Percentiles rank a stretch among this genome's conserved stretches.
These are phyloP conservation scores for Phytophthora europaea DNA, from an alignment of 352 stramenopile species.

Conservation along the genomic window DNA sequence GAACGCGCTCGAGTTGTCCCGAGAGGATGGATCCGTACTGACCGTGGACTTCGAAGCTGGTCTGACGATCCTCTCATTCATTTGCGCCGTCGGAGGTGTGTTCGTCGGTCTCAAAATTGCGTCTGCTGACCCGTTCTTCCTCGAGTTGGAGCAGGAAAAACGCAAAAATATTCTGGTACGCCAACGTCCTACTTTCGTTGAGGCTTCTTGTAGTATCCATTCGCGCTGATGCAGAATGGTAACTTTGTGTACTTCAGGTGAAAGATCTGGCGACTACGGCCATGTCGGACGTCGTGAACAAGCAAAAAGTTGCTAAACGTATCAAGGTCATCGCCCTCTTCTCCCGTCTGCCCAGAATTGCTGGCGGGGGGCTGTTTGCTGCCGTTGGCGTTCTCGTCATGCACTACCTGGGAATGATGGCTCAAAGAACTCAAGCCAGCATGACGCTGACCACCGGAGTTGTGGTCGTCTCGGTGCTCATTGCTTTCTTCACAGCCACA, in stretches of 20 bases:
- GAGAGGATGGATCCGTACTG: constrained; percentile 47
- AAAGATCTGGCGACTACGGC: constrained; percentile 53
- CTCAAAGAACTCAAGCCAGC: constrained; percentile 51
- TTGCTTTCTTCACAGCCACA: constrained; percentile 67
- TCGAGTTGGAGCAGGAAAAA: constrained; percentile 62
- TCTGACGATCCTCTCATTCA: constrained; percentile 63
- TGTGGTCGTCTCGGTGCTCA: constrained; percentile 57
- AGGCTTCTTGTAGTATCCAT: no score
- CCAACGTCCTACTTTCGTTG: background rate
- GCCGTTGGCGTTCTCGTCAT: constrained; percentile 74
- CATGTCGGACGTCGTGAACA: constrained; percentile 62
- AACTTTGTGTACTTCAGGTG: constrained; percentile 21
- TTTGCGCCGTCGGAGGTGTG: constrained; percentile 63
- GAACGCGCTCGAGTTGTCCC: constrained; percentile 52
- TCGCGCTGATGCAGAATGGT: background rate
- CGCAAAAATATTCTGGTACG: constrained; percentile 56
- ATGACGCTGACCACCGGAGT: constrained; percentile 56
- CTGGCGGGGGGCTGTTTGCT: constrained; percentile 57
- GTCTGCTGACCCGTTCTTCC: constrained; percentile 71
- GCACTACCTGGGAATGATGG: constrained; percentile 84
- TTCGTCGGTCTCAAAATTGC: constrained; percentile 66
- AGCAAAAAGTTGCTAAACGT: constrained; percentile 47
- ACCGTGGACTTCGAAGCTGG: constrained; percentile 64
- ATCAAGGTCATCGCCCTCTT: constrained; percentile 76
- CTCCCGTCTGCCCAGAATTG: constrained; percentile 62